Conservation (phyloP, 441 rosid genomes). For the Gossypium gossypioides region DNA sequence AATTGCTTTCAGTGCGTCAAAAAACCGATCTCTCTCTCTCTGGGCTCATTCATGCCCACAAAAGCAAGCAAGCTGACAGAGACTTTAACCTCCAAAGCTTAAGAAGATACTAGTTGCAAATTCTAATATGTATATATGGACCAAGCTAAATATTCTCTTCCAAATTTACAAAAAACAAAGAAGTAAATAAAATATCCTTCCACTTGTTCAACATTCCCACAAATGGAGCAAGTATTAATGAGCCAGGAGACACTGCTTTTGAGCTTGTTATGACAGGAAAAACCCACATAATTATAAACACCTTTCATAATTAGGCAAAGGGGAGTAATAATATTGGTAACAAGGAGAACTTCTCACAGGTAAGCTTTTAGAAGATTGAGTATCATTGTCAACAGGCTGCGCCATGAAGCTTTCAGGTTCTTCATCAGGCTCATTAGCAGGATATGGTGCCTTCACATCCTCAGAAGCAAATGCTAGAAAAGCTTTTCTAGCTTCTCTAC, state of each 20-base stretch:
- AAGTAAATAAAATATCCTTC: neutral
- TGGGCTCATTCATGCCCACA: neutral
- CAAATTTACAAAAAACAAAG: neutral
- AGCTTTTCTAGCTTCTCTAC: constrained; percentile 96
- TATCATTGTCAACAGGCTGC: constrained; percentile 35
- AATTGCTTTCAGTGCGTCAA: neutral
- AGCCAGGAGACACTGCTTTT: neutral
- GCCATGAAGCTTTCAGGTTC: constrained; percentile 28
- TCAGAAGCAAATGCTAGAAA: constrained; percentile 73
- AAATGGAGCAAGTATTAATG: neutral
- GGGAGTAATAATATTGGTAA: constrained; percentile 11
- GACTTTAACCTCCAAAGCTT: neutral
- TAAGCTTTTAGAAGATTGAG: constrained; percentile 42
- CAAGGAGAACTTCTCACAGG: constrained; percentile 51
- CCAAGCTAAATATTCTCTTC: neutral
- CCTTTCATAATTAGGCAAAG: neutral
- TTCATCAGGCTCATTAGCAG: constrained; percentile 28
- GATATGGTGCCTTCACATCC: constrained; percentile 32
- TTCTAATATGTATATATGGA: neutral
- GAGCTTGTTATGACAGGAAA: neutral
- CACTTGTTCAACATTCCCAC: neutral
- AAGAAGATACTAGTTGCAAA: neutral
- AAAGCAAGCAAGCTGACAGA: neutral
- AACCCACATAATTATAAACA: neutral
- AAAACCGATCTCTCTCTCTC: neutral